These are phyloP conservation scores for Bisporella sp. DNA, from an alignment of 2,329 filamentous ascomycete species.

Conservation along the genomic window DNA sequence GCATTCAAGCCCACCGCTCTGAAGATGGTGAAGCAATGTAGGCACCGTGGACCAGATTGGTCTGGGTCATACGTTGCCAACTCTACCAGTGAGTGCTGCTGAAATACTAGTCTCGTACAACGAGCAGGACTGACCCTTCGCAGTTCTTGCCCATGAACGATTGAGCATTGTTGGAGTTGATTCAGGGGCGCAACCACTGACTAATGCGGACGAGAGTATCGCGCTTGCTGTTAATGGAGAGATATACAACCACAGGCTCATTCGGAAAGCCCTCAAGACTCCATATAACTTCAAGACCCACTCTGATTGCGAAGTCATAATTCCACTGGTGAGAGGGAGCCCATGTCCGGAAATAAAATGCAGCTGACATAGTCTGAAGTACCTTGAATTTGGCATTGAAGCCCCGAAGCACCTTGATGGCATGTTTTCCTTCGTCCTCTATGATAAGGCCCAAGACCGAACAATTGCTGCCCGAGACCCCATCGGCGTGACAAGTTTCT, in stretches of 20 bases:
- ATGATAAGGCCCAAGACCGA: constrained; percentile 90
- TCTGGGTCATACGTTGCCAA: constrained; percentile 87
- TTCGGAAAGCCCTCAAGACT: constrained; percentile 78
- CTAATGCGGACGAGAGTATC: constrained; percentile 83
- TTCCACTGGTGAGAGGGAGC: constrained; percentile 67
- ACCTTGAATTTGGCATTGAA: constrained; percentile 85
- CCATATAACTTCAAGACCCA: constrained; percentile 97
- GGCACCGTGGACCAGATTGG: constrained; percentile 97
- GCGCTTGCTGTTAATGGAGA: constrained; percentile 97
- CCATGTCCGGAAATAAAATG: background rate
- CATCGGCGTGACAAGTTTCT: constrained; percentile 95
- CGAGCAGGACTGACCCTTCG: constrained; percentile 6
- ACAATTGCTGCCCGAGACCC: constrained; percentile 92
- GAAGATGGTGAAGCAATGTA: constrained; percentile 89
- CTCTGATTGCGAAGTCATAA: constrained; percentile 98
- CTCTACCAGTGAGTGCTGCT: constrained; percentile 65
- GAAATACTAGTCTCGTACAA: constrained; percentile 15
- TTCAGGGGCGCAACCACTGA: constrained; percentile 89
- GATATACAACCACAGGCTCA: constrained; percentile 97
- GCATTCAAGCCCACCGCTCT: constrained; percentile 95
- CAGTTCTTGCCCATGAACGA: constrained; percentile 94
- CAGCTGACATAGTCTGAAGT: constrained; percentile 43
- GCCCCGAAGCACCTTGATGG: constrained; percentile 91
- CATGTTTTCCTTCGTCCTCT: constrained; percentile 99
- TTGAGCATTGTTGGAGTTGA: constrained; percentile 94